Percentiles rank a stretch among this genome's conserved stretches.
phyloP scores from a whole-genome alignment of 2,329 filamentous ascomycete species.

The Phoma sp. region DNA sequence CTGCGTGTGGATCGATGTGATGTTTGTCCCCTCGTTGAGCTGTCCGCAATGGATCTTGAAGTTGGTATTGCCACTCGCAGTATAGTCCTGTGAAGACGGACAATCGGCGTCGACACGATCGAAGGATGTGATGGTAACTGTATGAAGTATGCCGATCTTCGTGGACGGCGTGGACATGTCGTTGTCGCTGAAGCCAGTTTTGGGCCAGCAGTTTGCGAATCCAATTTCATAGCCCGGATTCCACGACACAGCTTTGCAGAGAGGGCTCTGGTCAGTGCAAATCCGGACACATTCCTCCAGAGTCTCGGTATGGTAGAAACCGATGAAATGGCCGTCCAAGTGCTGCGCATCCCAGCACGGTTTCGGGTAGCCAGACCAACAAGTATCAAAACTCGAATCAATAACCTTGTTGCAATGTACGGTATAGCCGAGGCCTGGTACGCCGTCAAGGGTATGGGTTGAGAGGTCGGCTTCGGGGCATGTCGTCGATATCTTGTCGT shows the following conservation, averaged over 20 bases:
- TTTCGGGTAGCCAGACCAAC: conserved; percentile 30
- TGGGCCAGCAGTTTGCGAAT: conserved; percentile 44
- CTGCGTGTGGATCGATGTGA: conserved; percentile 34
- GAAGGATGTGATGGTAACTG: conserved; percentile 34
- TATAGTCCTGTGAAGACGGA: conserved; percentile 22
- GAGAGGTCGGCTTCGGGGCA: conserved; percentile 35
- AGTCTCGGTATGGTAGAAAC: conserved; percentile 36
- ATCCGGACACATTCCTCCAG: conserved; percentile 37
- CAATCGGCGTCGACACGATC: conserved; percentile 31
- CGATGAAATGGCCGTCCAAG: conserved; percentile 19
- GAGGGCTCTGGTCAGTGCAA: conserved; percentile 38
- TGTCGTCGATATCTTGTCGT: conserved; percentile 24
- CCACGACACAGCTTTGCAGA: conserved; percentile 40
- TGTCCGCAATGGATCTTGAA: conserved; percentile 42
- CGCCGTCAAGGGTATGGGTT: conserved; percentile 27
- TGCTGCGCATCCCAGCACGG: conserved; percentile 21
- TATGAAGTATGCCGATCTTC: conserved; percentile 29
- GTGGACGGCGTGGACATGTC: conserved; percentile 13
- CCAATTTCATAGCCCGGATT: conserved; percentile 37
- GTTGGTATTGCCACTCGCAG: conserved; percentile 19
- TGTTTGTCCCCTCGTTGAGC: conserved; percentile 37
- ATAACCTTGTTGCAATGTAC: conserved; percentile 39
- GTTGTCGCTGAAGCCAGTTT: conserved; percentile 23
- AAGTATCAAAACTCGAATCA: conserved; percentile 19
- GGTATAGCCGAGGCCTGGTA: conserved; percentile 35